Evolutionary conservation across 2,329 filamentous ascomycete species (phyloP).

Genomic region (Aspergillus phoenicis): DNA sequence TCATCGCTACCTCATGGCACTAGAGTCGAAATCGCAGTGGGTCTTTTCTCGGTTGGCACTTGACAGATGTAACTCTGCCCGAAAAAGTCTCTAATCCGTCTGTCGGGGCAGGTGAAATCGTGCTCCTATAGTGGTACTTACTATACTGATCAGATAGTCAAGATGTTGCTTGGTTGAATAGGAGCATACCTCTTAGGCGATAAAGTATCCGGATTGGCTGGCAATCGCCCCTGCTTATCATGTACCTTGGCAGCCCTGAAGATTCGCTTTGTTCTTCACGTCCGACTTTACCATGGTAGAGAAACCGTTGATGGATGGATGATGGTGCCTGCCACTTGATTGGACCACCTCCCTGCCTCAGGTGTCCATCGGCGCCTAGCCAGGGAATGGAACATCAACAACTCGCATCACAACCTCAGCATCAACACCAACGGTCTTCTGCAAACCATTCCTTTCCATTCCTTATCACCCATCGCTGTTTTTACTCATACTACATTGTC

Average conservation of each 20-base stretch:
- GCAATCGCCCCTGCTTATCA: no score
- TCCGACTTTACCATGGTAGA: background rate
- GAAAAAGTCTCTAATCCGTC: background rate
- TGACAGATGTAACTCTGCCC: slow-evolving; percentile 1
- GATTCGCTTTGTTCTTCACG: no score
- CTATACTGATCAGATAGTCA: background rate
- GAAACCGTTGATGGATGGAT: background rate
- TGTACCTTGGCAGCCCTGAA: no score
- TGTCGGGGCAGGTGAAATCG: background rate
- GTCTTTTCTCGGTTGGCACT: background rate
- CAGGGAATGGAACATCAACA: background rate
- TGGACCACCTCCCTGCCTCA: background rate
- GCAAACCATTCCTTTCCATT: no score
- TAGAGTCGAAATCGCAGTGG: background rate
- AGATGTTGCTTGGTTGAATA: no score
- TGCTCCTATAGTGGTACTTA: background rate
- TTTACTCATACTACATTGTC: no score
- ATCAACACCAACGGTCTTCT: background rate
- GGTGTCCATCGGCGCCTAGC: background rate
- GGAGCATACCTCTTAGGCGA: no score
- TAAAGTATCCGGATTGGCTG: no score
- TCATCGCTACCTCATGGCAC: background rate
- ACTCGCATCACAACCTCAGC: background rate
- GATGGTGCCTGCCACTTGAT: background rate
- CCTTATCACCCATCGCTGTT: background rate